Evolutionary conservation across 225 moss, liverwort and hornwort genomes (phyloP).

Genomic region (Ulota crispa): DNA sequence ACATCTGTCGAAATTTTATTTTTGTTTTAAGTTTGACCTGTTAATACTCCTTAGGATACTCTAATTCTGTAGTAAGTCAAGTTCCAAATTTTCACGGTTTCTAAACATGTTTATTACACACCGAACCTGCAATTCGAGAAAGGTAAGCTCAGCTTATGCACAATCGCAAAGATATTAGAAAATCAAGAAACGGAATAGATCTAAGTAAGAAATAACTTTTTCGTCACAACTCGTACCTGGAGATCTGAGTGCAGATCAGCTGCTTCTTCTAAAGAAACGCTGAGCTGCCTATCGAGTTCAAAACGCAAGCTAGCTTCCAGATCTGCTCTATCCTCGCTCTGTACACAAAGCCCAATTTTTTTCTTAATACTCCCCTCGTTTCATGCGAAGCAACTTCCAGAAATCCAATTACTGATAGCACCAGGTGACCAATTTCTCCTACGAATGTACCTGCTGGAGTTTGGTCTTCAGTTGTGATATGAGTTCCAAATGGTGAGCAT

Average conservation of each 20-base stretch:
- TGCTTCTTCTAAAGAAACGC: constrained; percentile 39
- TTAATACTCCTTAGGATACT: not conserved
- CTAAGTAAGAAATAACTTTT: not conserved
- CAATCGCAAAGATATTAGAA: not conserved
- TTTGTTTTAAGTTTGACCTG: too few relatives aligned
- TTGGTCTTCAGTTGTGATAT: constrained; percentile 51
- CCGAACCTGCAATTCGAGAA: not conserved
- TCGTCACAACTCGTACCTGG: constrained; percentile 42
- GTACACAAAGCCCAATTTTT: constrained; percentile 13
- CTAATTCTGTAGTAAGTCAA: not conserved
- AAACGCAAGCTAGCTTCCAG: constrained; percentile 38
- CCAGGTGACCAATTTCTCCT: not conserved
- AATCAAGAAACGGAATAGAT: not conserved
- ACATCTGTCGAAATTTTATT: not conserved
- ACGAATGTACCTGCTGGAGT: constrained; percentile 49
- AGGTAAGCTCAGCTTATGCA: not conserved
- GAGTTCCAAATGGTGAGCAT: constrained; percentile 51
- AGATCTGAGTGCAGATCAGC: constrained; percentile 49
- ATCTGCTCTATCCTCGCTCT: constrained; percentile 57
- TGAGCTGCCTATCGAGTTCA: constrained; percentile 50
- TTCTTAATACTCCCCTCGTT: not conserved
- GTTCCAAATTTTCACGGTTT: not conserved
- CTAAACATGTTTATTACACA: not conserved
- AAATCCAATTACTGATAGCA: not conserved
- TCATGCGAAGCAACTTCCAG: not conserved